Evolutionary conservation across 2,329 filamentous ascomycete genomes (phyloP).

Genomic region (Bipolaris victoriae): DNA sequence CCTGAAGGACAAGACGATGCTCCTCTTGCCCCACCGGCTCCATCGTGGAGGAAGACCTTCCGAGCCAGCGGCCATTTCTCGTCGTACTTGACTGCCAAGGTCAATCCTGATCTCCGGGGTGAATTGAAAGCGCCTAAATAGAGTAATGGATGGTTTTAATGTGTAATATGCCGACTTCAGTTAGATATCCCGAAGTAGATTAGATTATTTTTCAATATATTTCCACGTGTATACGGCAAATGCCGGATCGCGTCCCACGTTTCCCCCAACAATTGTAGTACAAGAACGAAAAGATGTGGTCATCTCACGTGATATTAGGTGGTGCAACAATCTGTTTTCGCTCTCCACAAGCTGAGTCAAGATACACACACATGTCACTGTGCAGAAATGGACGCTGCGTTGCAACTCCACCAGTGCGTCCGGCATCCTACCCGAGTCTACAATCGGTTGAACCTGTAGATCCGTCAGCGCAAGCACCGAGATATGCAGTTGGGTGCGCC

Average conservation of each 20-base stretch:
- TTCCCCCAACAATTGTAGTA: not conserved
- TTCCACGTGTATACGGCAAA: not conserved
- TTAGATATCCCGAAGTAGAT: not conserved
- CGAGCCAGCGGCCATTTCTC: constrained; percentile 33
- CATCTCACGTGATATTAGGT: not conserved
- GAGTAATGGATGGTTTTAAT: not conserved
- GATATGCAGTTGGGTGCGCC: not conserved
- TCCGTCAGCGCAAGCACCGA: not conserved
- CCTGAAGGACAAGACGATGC: constrained; percentile 2
- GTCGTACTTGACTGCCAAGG: constrained; percentile 31
- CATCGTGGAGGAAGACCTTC: constrained; percentile 27
- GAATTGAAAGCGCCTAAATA: constrained; percentile 14
- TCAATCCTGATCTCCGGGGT: constrained; percentile 34
- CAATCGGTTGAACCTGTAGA: not conserved
- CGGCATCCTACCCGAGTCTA: not conserved
- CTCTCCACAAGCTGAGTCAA: not conserved
- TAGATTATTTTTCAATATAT: not conserved
- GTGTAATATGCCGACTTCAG: constrained; percentile 1
- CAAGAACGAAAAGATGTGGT: no score
- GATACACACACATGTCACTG: not conserved
- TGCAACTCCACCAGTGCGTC: not conserved
- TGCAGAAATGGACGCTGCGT: not conserved
- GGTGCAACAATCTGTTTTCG: not conserved
- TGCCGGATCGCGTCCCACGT: not conserved
- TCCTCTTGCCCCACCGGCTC: constrained; percentile 12